phyloP scores from a whole-genome alignment of 371 early-diverging fungal species.

The Mucor piriformis region DNA sequence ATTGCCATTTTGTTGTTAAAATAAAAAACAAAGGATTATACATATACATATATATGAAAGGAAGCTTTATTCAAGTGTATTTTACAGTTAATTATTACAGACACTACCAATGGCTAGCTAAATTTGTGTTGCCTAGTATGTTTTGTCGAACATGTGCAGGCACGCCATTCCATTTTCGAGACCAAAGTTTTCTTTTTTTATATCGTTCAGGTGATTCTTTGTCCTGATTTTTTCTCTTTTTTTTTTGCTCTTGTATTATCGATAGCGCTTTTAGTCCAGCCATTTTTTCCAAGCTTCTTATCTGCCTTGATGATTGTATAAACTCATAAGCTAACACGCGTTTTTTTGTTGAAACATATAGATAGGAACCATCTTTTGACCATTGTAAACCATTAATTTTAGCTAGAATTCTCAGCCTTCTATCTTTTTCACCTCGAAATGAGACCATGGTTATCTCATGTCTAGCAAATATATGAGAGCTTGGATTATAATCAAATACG shows the following conservation, averaged over 20 bases:
- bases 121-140: slow-evolving; percentile 22
- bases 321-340: slow-evolving; percentile 60
- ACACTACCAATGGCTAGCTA: slow-evolving; percentile 44
- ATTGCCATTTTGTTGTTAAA: slow-evolving; percentile 17
- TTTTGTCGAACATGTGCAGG: slow-evolving; percentile 35
- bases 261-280: slow-evolving; percentile 6
- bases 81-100: neutral
- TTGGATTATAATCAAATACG: slow-evolving; percentile 15
- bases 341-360: slow-evolving; percentile 60
- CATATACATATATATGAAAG: neutral
- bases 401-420: slow-evolving; percentile 55
- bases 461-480: slow-evolving; percentile 21
- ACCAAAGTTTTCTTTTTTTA: slow-evolving; percentile 21
- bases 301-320: slow-evolving; percentile 10
- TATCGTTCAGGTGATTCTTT: neutral
- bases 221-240: neutral
- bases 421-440: slow-evolving; percentile 57
- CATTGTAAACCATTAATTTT: slow-evolving; percentile 62
- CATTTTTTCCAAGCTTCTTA: slow-evolving; percentile 20
- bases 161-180: slow-evolving; percentile 27
- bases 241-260: slow-evolving; percentile 14
- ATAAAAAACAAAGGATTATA: neutral
- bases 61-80: neutral
- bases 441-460: slow-evolving; percentile 66
- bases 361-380: slow-evolving; percentile 55